phyloP scores from a whole-genome alignment of 352 stramenopile genomes.

The Pythium plurisporium region DNA sequence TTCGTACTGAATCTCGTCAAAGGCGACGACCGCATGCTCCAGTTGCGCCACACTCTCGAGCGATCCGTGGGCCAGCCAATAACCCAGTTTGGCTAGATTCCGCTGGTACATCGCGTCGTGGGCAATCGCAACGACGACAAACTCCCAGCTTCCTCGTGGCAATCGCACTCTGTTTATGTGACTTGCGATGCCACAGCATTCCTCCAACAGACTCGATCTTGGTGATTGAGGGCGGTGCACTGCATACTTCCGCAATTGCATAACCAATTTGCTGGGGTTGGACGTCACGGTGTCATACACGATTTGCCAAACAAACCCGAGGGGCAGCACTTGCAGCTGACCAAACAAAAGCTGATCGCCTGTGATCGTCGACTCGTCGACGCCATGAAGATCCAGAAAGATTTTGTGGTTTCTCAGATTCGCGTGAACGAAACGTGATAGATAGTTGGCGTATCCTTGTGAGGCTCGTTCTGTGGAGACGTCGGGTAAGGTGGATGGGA shows the following conservation, averaged over 20 bases:
- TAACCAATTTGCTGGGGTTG: too few relatives aligned
- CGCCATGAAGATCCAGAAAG: constrained; percentile 56
- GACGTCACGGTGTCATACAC: constrained; percentile 4
- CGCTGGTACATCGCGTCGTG: constrained; percentile 52
- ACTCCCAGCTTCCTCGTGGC: constrained; percentile 45
- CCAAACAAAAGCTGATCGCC: constrained; percentile 27
- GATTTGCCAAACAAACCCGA: constrained; percentile 49
- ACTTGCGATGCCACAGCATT: constrained; percentile 2
- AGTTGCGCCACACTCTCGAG: constrained; percentile 26
- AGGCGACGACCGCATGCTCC: constrained; percentile 30
- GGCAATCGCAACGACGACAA: constrained; percentile 41
- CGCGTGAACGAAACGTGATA: constrained; percentile 35
- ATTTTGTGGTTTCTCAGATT: constrained; percentile 33
- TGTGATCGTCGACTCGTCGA: constrained; percentile 31
- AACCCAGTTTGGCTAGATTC: constrained; percentile 32
- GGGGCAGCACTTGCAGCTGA: constrained; percentile 32
- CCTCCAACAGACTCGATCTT: not conserved
- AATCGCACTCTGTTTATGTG: not conserved
- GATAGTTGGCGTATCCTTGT: constrained; percentile 35
- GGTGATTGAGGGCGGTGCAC: too few relatives aligned
- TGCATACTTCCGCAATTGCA: not conserved
- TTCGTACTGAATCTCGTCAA: constrained; percentile 17
- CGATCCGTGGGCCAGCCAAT: constrained; percentile 31
- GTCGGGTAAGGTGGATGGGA: constrained; percentile 28
- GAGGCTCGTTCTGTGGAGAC: constrained; percentile 37